phyloP scores from a whole-genome alignment of 495 filamentous ascomycete species.

The Haplographium delicatum region DNA sequence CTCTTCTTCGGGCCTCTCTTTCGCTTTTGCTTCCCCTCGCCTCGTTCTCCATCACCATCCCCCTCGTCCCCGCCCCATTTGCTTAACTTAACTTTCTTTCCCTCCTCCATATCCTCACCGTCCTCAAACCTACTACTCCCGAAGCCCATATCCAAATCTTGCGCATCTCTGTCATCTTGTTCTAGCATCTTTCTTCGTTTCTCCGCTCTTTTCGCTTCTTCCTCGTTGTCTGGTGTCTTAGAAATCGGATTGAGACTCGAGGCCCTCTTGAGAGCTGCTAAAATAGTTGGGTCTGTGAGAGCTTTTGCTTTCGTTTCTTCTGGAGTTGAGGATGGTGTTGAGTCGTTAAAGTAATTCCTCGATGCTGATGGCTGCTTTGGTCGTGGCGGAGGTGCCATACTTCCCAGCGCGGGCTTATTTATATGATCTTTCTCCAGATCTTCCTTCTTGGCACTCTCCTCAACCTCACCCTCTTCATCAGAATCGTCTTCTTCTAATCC shows the following conservation, averaged over 20 bases:
- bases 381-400: slow-evolving; percentile 36
- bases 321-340: slow-evolving; percentile 30
- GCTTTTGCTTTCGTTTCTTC: slow-evolving; percentile 35
- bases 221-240: slow-evolving; percentile 29
- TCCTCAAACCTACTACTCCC: slow-evolving; percentile 79
- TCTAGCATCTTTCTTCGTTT: slow-evolving; percentile 72
- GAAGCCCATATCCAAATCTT: slow-evolving; percentile 93
- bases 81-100: slow-evolving; percentile 60
- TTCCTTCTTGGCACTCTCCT: slow-evolving; percentile 2
- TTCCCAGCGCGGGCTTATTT: slow-evolving; percentile 23
- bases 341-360: slow-evolving; percentile 59
- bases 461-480: slow-evolving; percentile 24
- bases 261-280: slow-evolving; percentile 81
- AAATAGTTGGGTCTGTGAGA: slow-evolving; percentile 66
- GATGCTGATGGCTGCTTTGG: slow-evolving; percentile 30
- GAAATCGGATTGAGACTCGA: slow-evolving; percentile 59
- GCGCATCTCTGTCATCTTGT: slow-evolving; percentile 73
- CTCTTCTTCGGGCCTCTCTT: slow-evolving; percentile 82
- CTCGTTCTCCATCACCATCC: slow-evolving; percentile 42
- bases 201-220: slow-evolving; percentile 49
- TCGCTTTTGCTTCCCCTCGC: slow-evolving; percentile 54
- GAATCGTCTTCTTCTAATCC: slow-evolving; percentile 51
- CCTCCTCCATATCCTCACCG: slow-evolving; percentile 66
- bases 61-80: slow-evolving; percentile 54
- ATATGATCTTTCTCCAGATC: slow-evolving; percentile 2